Evolutionary conservation across 352 stramenopile species (phyloP).

Genomic region (Saprolegnia diclina): DNA sequence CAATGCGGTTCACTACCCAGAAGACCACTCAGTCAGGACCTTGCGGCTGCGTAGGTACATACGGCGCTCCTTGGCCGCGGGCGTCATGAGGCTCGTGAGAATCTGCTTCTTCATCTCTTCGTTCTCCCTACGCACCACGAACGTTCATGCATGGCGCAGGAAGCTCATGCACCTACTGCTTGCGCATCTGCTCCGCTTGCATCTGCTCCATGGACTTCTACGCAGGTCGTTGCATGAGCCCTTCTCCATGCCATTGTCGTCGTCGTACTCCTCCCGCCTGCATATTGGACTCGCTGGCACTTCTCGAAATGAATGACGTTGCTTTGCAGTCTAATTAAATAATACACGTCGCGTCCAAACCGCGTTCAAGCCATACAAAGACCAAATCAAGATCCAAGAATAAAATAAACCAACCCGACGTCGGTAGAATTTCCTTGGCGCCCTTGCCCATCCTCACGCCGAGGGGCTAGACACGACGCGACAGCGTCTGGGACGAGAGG

Average conservation of each 20-base stretch:
- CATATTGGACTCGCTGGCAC: not conserved
- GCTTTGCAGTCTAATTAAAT: not conserved
- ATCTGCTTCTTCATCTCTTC: constrained; percentile 77
- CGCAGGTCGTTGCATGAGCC: constrained; percentile 9
- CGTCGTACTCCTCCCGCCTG: constrained; percentile 4
- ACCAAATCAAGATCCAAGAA: too few species aligned
- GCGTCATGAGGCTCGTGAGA: constrained; percentile 69
- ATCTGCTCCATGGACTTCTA: constrained; percentile 78
- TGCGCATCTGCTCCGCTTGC: constrained; percentile 79
- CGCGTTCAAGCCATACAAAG: too few species aligned
- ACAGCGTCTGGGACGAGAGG: too few species aligned
- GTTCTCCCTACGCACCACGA: constrained; percentile 41
- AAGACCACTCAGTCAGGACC: not conserved
- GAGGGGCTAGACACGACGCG: too few species aligned
- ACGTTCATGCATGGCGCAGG: not conserved
- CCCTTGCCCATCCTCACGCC: too few species aligned
- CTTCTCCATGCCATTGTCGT: not conserved
- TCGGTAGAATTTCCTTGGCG: too few species aligned
- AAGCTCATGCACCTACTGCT: constrained; percentile 44
- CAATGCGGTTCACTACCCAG: constrained; percentile 70
- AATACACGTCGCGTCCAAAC: too few species aligned
- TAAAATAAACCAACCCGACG: too few species aligned
- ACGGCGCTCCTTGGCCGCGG: constrained; percentile 72
- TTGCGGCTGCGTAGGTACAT: constrained; percentile 31
- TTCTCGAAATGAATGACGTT: constrained; percentile 12